Evolutionary conservation across 202 grass and related monocot species (phyloP), one percentile per base, ranked within the genome.

Genomic region (Carex sylvatica): DNA sequence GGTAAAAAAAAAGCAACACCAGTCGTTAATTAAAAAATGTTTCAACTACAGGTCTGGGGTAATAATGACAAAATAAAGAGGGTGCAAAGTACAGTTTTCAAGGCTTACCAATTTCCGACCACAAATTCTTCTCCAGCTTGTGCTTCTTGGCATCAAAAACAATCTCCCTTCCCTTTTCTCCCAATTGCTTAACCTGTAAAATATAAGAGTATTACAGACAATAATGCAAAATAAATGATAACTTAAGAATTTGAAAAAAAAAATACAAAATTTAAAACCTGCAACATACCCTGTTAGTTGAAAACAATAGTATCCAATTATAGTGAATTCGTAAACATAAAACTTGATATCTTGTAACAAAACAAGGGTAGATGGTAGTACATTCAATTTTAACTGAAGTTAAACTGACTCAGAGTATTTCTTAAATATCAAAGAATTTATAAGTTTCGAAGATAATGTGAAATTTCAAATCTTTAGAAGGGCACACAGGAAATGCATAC

Each of bases 131-230:
- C 20, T 83, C 68, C 44, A 84, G 71, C 52, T 80, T 84, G 80
- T 92, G 49, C 51, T 89, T 83, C 0, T 0, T 1, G 83, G 47
- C 12, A 5, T 24, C 9, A 38, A 78, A 79, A 88, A 97, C 36
- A 88, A 94, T 97, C 24, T 94, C 77, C 60, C 80, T 52, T 14
- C 94, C 92, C 40, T 92, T 80, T 67, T 94, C 90, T 62, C 92
- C 92, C 75, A 97, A 78, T 81, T 94, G 90, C 78, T 94, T 87
- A 78, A 75, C 78, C 92, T 97, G 86, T 80, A 89, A 84, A 13
- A 22, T 56, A 85, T 83, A 82, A 0, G 19, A 16, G 14, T 47
- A 44, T 71, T 80, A 80, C 11, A 81, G 24, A 65, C 9, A 51
- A 44, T 81, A 65, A 65, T 81, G 42, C 7, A 51, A 12, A 80